A percentile compares a stretch with the other conserved stretches of the same genome.
Conservation (phyloP, 176 grass and related monocot genomes). For the Areca catechu region DNA sequence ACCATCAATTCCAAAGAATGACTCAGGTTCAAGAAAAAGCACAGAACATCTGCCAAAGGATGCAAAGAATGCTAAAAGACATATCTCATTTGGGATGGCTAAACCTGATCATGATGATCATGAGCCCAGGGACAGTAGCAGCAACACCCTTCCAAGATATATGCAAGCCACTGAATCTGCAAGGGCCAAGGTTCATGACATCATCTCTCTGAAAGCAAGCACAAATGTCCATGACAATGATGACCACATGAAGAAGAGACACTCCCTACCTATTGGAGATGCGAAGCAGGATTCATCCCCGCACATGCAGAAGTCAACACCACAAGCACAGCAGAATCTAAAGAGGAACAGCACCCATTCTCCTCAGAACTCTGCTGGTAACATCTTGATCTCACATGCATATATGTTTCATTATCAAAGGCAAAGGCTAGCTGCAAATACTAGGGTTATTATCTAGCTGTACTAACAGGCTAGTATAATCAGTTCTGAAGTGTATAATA, state of each 20-base stretch:
- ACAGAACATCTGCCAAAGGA: too few species aligned
- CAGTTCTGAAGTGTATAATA: too few species aligned
- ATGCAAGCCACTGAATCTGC: conserved; percentile 21
- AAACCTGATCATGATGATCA: neutral
- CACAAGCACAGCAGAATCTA: conserved; percentile 5
- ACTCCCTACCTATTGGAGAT: conserved; percentile 13
- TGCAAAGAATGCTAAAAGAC: too few species aligned
- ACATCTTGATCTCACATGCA: neutral
- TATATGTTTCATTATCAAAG: too few species aligned
- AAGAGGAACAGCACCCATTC: conserved; percentile 7
- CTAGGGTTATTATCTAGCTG: too few species aligned
- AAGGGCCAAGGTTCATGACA: conserved; percentile 15
- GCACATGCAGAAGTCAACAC: conserved; percentile 11
- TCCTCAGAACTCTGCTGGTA: conserved; percentile 11
- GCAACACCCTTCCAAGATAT: conserved; percentile 18
- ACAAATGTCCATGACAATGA: conserved; percentile 3
- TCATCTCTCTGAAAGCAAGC: conserved; percentile 3
- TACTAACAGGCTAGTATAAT: too few species aligned
- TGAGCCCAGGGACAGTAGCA: conserved; percentile 5
- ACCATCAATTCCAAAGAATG: too few species aligned
- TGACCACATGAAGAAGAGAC: conserved; percentile 14
- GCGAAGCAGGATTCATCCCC: conserved; percentile 20
- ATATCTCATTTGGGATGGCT: too few species aligned
- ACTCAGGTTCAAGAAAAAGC: too few species aligned
- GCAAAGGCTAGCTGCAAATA: too few species aligned